Evolutionary conservation across 805 yeast genomes (phyloP), one percentile per base, ranked within the genome.

Genomic region (Clavispora santaluciae): DNA sequence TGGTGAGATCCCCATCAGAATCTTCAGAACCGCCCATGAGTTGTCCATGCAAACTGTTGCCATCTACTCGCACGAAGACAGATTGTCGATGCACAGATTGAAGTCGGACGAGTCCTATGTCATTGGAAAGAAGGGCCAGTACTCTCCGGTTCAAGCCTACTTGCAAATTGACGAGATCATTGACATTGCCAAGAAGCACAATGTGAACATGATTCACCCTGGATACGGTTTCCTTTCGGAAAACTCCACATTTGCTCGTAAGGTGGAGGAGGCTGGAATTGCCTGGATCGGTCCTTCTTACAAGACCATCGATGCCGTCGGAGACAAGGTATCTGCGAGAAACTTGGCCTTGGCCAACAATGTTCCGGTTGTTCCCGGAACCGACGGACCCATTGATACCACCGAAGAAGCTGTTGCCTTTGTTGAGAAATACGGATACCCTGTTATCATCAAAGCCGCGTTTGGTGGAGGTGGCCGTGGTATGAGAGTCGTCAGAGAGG

Each of bases 381-480:
- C 98, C 11, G 95, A 95, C 6, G 99, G 98, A 30, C 98, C 99
- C 48, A 89, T 93, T 60, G 90, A 82, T 43, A 57, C 75, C 21
- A 82, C 82, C 18, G 82, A 74, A 42, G 88, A 91, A 56, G 98
- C 98, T 24, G 56, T 68, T 49, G 81, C 63, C 7, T 91, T 91
- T 59, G 97, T 90, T 26, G 77, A 69, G 34, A 59, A 88, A 67
- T 76, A 91, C 64, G 99, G 99, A 23, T 90, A 64, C 69, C 99
- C 99, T 7, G 98, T 93, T 36, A 91, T 91, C 67, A 89, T 91
- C 69, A 91, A 91, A 70, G 99, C 99, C 35, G 99, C 99, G 28
- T 93, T 86, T 60, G 99, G 99, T 64, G 99, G 99, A 70, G 99
- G 99, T 75, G 99, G 99, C 61, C 82, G 98, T 70, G 99, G 99